Evolutionary conservation across 2,329 filamentous ascomycete species (phyloP), one percentile per base, ranked within the genome.

Genomic region (Fonsecaea erecta): DNA sequence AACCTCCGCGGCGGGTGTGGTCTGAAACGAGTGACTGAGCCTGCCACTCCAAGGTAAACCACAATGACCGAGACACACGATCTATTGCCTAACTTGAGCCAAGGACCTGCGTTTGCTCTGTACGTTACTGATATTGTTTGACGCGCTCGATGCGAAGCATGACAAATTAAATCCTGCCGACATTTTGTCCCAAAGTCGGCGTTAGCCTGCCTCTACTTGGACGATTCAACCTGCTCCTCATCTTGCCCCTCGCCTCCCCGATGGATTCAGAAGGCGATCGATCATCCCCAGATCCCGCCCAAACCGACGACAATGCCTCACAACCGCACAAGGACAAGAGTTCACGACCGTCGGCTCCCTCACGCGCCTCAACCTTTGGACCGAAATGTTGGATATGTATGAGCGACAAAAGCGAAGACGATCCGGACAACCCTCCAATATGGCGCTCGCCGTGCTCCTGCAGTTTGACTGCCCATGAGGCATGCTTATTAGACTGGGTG

Each of bases 361-460:
- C 70, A 12, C 68, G 71, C 28, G 57, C 72, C 26, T 81, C 82
- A 32, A 79, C 79, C 4, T 62, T 64, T 21, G 68, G 65, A 12
- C 77, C 78, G 65, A 87, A 84, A 75, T 90, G 88, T 74, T 90
- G 88, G 88, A 89, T 90, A 68, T 90, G 88, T 76, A 88, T 89
- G 75, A 83, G 83, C 55, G 87, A 89, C 66, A 84, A 87, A 70
- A 87, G 83, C 6, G 88, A 90, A 72, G 87, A 90, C 63, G 80
- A 80, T n/a, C 84, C 84, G 8, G 81, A 83, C 12, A 84, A 84
- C 28, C 82, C 83, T 1, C 67, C 71, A 5, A 82, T 84, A 71
- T 99, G 95, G 94, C 88, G 92, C 52, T 91, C 90, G 61, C 93
- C 95, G 1, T 99, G 95, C 75, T 90, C 90, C 0, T 99, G 95